These are phyloP conservation scores for Scedosporium aurantiacum DNA, from an alignment of 2,329 filamentous ascomycete species.

Conservation along the genomic window DNA sequence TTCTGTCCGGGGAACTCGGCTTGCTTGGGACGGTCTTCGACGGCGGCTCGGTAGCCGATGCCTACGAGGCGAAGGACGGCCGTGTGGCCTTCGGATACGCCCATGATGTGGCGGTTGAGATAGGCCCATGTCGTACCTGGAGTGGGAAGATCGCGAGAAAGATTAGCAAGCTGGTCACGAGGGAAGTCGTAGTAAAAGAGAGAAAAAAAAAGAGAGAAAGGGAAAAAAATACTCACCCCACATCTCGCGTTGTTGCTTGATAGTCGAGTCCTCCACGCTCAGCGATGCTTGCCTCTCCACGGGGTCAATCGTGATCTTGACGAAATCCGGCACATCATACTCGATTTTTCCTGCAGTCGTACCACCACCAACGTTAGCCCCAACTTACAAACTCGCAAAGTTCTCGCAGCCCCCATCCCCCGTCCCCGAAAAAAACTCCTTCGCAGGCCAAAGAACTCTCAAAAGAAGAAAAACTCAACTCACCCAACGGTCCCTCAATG, in stretches of 20 bases:
- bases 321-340: slow-evolving; percentile 67
- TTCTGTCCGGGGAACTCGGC: slow-evolving; percentile 71
- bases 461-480: slow-evolving; percentile 14
- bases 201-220: background rate
- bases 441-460: background rate
- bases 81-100: slow-evolving; percentile 92
- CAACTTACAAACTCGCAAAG: slow-evolving; percentile 1
- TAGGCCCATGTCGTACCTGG: slow-evolving; percentile 82
- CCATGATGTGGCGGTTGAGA: slow-evolving; percentile 80
- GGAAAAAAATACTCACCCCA: slow-evolving; percentile 56
- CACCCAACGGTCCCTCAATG: slow-evolving; percentile 72
- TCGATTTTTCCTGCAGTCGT: slow-evolving; percentile 53
- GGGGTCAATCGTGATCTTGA: slow-evolving; percentile 59
- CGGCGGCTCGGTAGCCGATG: slow-evolving; percentile 84
- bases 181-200: background rate
- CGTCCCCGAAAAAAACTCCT: background rate
- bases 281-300: slow-evolving; percentile 53
- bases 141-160: background rate
- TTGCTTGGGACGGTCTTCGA: slow-evolving; percentile 65
- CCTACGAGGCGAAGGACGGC: slow-evolving; percentile 87
- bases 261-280: slow-evolving; percentile 54
- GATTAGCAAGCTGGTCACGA: background rate
- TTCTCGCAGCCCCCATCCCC: background rate
- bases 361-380: background rate
- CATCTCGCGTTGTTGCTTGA: slow-evolving; percentile 79